Conservation (phyloP, 495 filamentous ascomycete species). For the Podospora didyma region DNA sequence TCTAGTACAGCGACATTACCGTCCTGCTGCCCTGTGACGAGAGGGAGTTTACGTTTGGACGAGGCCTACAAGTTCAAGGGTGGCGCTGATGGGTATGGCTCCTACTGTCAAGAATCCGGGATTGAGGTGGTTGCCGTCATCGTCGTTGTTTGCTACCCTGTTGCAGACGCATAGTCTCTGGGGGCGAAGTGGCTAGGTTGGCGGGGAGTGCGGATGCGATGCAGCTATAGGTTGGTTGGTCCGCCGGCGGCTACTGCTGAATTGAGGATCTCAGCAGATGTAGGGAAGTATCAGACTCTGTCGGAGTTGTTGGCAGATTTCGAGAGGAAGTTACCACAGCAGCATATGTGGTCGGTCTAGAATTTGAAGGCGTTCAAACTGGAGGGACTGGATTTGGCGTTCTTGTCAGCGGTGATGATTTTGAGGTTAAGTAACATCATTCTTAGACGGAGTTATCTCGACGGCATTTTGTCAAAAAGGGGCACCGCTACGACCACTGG, state of each 20-base stretch:
- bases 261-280: neutral
- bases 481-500: neutral
- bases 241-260: neutral
- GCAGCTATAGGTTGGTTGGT: neutral
- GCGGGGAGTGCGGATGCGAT: neutral
- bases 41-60: constrained; percentile 32
- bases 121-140: constrained; percentile 5
- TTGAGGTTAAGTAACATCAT: constrained; percentile 20
- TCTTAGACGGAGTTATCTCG: constrained; percentile 11
- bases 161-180: constrained; percentile 37
- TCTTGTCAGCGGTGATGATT: constrained; percentile 18
- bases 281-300: constrained; percentile 25
- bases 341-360: constrained; percentile 21
- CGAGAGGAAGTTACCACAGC: constrained; percentile 12
- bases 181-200: constrained; percentile 13
- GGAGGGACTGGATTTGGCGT: constrained; percentile 16
- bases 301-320: constrained; percentile 4
- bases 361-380: constrained; percentile 19
- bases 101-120: constrained; percentile 29
- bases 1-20: constrained; percentile 34
- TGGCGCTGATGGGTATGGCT: constrained; percentile 33
- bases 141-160: constrained; percentile 32
- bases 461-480: neutral
- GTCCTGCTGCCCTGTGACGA: constrained; percentile 35
- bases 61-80: constrained; percentile 26